Evolutionary conservation across 1,284 basidiomycete genomes (phyloP), one percentile per base, ranked within the genome.

Genomic region (Porodaedalea pini): DNA sequence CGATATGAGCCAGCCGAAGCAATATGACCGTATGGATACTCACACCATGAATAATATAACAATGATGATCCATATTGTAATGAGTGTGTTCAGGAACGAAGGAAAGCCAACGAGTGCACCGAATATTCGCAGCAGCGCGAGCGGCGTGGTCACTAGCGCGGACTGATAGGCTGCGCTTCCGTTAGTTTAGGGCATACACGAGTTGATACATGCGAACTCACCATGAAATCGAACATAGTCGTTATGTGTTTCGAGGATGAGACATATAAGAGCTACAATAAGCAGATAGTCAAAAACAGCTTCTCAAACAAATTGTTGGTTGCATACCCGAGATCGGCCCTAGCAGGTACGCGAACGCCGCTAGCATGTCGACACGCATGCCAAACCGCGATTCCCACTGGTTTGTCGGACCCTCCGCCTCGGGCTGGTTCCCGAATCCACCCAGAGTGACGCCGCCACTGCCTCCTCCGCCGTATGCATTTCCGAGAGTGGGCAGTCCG

Each of bases 181-280:
- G 13, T 47, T 47, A 31, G 13, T 47, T 47, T 17, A 10, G 8
- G 15, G 40, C 40, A 15, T 2, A n/a, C n/a, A n/a, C n/a, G n/a
- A n/a, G 25, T 7, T 29, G 4, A 47, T 47, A 21, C 17, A 17
- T 44, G 8, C 0, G 4, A 31, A 67, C 80, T 65, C 58, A 88
- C 88, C 85, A 68, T 90, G 88, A 69, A 90, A 91, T 56, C 89
- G 82, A 61, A 91, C 83, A 65, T 84, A 89, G 70, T 91, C 88
- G 64, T 90, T 90, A 63, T 83, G 80, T 7, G 86, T 92, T 69
- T 92, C 90, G 19, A 86, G 62, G n/a, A 91, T 81, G 6, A 92
- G 78, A 41, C 92, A 72, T 0, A 77, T 32, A 27, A 91, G 70
- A 2, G 88, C 89, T 91, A 61, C n/a, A 55, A 2, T 25, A 19